Evolutionary conservation across 768 basidiomycete species (phyloP), one percentile per base, ranked within the genome.

Genomic region (Auriculariales sp.): DNA sequence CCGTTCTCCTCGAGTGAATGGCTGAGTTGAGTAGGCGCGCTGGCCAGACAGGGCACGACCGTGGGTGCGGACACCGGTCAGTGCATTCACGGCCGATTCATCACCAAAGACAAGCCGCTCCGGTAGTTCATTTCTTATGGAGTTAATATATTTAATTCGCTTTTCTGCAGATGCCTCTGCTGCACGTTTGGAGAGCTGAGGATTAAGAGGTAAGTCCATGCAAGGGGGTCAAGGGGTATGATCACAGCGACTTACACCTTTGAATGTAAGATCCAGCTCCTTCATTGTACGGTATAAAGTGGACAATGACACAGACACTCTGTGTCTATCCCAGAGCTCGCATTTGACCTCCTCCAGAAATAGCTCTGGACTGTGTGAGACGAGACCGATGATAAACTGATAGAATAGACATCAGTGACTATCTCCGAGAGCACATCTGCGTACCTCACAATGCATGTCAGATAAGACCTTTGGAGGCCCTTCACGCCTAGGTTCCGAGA

Each of bases 1-100:
- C 59, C 58, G 30, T 22, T 46, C 46, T 7, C 59, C 58, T 9
- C 54, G 51, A n/a, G 61, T 29, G 49, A 62, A 58, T 31, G 49
- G 51, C 19, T 22, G 31, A 27, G 39, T 48, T 12, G 45, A 36
- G 35, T 49, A 4, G 3, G 54, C 57, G 7, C 45, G 14, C 25
- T 54, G 33, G 3, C 55, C 53, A 4, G 27, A 10, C 17, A 28
- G 9, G 1, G 57, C 47, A 54, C 57, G 58, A 3, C 27, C 57
- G 28, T 31, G 28, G 22, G 29, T 28, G 3, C 54, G 50, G 33
- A 15, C 32, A 1, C 49, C 47, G 0, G 50, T 49, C 11, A 51
- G 53, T 1, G 44, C 2, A 32, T 58, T 57, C 4, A 44, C 19
- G 11, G 47, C 27, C 47, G 47, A 49, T 35, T 57, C 56, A 29